Evolutionary conservation across 768 basidiomycete genomes (phyloP), one percentile per base, ranked within the genome.

Genomic region (Boletus pseudo-olivaceus): DNA sequence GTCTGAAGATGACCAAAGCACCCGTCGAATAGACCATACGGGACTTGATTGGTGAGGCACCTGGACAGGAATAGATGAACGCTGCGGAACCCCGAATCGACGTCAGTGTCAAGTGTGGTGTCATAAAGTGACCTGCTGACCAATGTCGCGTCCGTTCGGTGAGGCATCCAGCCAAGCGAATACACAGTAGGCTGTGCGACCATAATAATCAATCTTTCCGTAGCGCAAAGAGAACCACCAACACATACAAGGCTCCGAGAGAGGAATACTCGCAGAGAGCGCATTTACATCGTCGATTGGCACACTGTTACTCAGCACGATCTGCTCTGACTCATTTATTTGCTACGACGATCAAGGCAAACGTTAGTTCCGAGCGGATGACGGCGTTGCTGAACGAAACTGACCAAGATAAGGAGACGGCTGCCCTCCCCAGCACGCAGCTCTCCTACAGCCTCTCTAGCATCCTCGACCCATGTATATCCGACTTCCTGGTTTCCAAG

Each of bases 41-140:
- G 56, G 85, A 77, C 64, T 91, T 92, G 72, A 97, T 79, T 1
- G 90, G 88, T 7, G 89, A 91, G 14, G 71, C 64, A 4, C 85
- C 79, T 0, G 95, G 95, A 68, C 95, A 98, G 19, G 88, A 89
- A 71, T 98, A 98, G 53, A 97, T 89, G 71, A 93, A 94, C 47
- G 90, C 88, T 93, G 57, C 7, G n/a, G 12, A 2, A 5, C 19
- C 30, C 26, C 26, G 57, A 32, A 44, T 53, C 38, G 45, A 45
- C 14, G 44, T 57, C 46, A 57, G 33, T 47, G 38, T 23, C 38
- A 33, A 34, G 33, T 7, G 33, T 7, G 29, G 54, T 40, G 15
- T 50, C 11, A 40, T 38, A 12, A 27, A 12, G 34, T 26, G 12
- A 15, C 32, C 5, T 2, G 64, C 81, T 58, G 51, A 91, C 90